Evolutionary conservation across 345 rosid species (phyloP), one percentile per base, ranked within the genome.

Genomic region (Linum trigynum): DNA sequence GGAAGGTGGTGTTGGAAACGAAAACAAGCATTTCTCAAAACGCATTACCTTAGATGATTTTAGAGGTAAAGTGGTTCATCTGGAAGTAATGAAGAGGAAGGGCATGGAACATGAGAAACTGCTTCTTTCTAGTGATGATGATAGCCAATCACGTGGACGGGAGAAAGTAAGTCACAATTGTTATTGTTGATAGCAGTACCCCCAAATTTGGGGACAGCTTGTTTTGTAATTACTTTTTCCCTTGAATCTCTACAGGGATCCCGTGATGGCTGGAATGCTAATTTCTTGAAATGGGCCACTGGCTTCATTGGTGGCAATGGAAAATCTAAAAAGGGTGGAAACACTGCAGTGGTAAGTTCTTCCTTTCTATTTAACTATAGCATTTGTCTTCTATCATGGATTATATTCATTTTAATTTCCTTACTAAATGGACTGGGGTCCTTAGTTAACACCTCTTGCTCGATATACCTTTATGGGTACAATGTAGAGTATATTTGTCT

Each of bases 81-180:
- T 94, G 75, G 95, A 88, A 84, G 99, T 84, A 64, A 75, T 80
- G 43, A 94, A 91, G 84, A 88, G 78, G 77, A 85, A 80, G 76
- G 97, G 99, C 59, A 94, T 81, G 74, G 99, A 94, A 79, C 91
- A 87, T 75, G 97, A 91, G 72, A 85, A 84, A 60, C 76, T 94
- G 81, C 75, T 94, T 72, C 75, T 84, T 78, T 68, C 97, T 59
- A 75, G 81, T 67, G 90, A 85, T 53, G 86, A 79, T 69, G 85
- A 80, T 72, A 72, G 69, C 66, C 71, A 66, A 68, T 78, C 79
- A 59, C 77, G 71, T 53, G 80, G 79, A 70, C 79, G 71, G 64
- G 74, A 69, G 4, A 72, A 78, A 72, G 96, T 89, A 70, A 76
- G 85, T 74, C 43, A 45, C 60, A 61, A 36, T 67, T 63, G 41